phyloP scores from a whole-genome alignment of 1,139 yeast genomes.

The Hanseniaspora gamundiae region DNA sequence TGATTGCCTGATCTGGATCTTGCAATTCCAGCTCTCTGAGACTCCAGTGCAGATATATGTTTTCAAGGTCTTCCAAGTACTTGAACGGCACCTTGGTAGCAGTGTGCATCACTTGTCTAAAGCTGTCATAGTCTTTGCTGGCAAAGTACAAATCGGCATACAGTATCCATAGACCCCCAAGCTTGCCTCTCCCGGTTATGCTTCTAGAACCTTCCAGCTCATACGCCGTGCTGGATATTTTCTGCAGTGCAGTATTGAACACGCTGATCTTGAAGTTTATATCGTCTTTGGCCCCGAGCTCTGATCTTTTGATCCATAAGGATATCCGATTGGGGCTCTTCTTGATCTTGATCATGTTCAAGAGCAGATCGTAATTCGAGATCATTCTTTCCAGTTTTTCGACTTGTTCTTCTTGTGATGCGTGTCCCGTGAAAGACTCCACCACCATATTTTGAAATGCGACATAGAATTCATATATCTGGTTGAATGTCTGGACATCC shows the following conservation, averaged over 20 bases:
- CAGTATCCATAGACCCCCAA: conserved; percentile 53
- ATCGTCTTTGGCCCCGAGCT: conserved; percentile 30
- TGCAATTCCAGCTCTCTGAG: conserved; percentile 46
- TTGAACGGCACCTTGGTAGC: conserved; percentile 63
- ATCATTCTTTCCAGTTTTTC: conserved; percentile 44
- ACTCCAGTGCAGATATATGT: conserved; percentile 63
- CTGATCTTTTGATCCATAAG: conserved; percentile 56
- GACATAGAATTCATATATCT: conserved; percentile 50
- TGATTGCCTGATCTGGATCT: conserved; percentile 40
- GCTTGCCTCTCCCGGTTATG: conserved; percentile 30
- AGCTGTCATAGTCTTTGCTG: conserved; percentile 44
- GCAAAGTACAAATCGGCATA: conserved; percentile 58
- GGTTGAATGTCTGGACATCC: conserved; percentile 52
- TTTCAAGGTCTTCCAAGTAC: conserved; percentile 50
- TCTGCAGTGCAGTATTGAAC: conserved; percentile 54
- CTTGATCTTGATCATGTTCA: conserved; percentile 56
- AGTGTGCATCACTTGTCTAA: conserved; percentile 50
- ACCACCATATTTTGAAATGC: conserved; percentile 48
- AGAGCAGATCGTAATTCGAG: conserved; percentile 39
- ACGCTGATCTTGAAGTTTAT: conserved; percentile 36
- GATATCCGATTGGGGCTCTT: conserved; percentile 51
- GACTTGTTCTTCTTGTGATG: conserved; percentile 27
- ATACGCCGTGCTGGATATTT: conserved; percentile 42
- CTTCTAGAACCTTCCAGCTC: conserved; percentile 20
- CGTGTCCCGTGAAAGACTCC: conserved; percentile 26